phyloP scores from a whole-genome alignment of 441 rosid species.

The Biscutella laevigata region DNA sequence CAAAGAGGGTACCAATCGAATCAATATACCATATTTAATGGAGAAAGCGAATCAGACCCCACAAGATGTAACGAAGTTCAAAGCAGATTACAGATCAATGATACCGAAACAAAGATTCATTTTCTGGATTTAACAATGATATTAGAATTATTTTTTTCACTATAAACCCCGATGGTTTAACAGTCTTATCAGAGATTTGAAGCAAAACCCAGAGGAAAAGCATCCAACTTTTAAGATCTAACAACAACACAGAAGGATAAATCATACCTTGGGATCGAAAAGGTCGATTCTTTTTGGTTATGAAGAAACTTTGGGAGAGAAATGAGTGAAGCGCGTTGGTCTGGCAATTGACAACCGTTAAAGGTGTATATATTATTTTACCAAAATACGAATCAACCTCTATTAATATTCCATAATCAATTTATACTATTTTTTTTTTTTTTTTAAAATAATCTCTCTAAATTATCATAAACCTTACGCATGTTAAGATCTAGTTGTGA shows the following conservation, averaged over 20 bases:
- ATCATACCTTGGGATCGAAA: conserved; percentile 15
- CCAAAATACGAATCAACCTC: conserved; percentile 4
- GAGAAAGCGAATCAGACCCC: conserved; percentile 12
- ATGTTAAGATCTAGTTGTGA: no score
- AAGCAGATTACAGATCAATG: background rate
- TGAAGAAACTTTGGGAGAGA: conserved; percentile 13
- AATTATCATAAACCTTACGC: no score
- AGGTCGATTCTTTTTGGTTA: background rate
- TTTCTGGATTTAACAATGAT: background rate
- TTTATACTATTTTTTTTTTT: no score
- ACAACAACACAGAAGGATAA: background rate
- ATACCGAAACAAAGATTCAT: background rate
- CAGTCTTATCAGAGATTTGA: no score
- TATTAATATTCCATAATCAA: no score
- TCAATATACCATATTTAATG: background rate
- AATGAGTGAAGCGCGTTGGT: conserved; percentile 7
- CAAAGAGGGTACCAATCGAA: background rate
- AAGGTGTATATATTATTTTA: background rate
- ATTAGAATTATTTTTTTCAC: background rate
- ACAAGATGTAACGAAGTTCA: background rate
- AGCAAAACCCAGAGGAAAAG: conserved; percentile 19
- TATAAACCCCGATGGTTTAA: background rate
- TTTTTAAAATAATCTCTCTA: no score
- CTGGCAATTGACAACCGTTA: background rate
- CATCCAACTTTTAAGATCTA: conserved; percentile 17